A percentile compares a stretch with the other conserved stretches of the same genome.
phyloP scores from a whole-genome alignment of 2,329 filamentous ascomycete genomes.

The Mariannaea sp. region DNA sequence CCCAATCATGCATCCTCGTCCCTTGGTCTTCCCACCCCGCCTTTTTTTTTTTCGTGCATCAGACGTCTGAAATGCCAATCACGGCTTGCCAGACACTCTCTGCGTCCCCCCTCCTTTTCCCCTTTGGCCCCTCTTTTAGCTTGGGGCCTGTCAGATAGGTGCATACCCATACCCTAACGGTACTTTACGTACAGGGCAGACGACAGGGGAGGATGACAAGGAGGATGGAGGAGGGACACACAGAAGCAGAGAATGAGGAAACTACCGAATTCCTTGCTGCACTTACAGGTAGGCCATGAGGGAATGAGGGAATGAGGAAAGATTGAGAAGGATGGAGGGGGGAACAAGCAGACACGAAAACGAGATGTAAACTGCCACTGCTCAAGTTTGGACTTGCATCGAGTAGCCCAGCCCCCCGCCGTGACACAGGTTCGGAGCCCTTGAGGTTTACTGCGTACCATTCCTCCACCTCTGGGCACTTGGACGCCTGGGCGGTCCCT shows the following conservation, averaged over 20 bases:
- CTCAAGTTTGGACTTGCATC: too few relatives aligned
- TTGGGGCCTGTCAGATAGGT: conserved; percentile 9
- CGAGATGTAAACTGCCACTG: background rate
- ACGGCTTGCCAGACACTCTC: conserved; percentile 28
- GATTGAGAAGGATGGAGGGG: background rate
- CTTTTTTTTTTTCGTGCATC: conserved; percentile 21
- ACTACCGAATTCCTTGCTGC: background rate
- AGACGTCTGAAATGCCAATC: conserved; percentile 29
- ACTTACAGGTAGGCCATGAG: too few relatives aligned
- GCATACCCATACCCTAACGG: too few relatives aligned
- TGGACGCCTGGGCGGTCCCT: too few relatives aligned
- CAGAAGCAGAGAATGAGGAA: background rate
- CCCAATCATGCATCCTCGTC: conserved; percentile 39
- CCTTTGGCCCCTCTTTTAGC: background rate
- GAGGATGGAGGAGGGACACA: background rate
- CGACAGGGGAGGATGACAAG: background rate
- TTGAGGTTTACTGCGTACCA: too few relatives aligned
- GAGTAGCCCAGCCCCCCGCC: background rate
- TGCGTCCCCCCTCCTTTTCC: conserved; percentile 1
- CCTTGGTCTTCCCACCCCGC: conserved; percentile 19
- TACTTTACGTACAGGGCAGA: conserved; percentile 23
- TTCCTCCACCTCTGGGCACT: too few relatives aligned
- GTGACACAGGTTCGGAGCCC: background rate
- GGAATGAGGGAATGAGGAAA: too few relatives aligned
- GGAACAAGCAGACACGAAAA: background rate